Base-by-base conservation (phyloP, 129 eudicot species). In the Tagetes patula region DNA sequence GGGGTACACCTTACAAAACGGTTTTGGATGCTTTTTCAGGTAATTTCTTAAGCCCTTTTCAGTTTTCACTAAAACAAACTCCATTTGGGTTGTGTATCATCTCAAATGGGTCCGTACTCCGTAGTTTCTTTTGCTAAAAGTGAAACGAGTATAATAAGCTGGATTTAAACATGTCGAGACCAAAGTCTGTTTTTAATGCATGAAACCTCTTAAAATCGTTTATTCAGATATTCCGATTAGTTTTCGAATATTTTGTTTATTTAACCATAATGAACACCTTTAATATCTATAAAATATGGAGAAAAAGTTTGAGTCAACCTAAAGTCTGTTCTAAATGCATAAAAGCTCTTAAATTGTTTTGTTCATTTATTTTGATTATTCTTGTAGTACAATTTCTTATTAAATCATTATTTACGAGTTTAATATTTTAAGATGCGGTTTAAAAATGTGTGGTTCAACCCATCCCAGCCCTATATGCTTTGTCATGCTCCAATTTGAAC, bases 1-100 rank as follows among this genome's bases (percentile, higher is more conserved):
- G 74, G 89, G 86, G 89, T 76, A 74, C 89, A 45, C 99, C 99
- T 65, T 94, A 94, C 69, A 82, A 68, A 53, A 77, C 99, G 14
- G 77, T 94, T 82, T 89, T 94, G 53, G 97, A 94, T 74, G 99
- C 96, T 46, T 69, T 94, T 74, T 86, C 91, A 81, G 99, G 99
- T 94, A 84, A 71, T 11, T 32, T 40, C 1, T 39, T 63, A 68
- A 20, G 27, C 27, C 27, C 27, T 10, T 43, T 10, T n/a, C 59
- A n/a, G 13, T 65, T 54, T 53, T 72, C n/a, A 34, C 67, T 36
- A 53, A 14, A 42, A 42, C 36, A 55, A 45, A 59, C 70, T 56
- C 39, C 70, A 55, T 64, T 40, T 5, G 33, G 31, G 68, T 13
- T 38, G 33, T 1, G 32, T 62, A 37, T 58, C 12, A 37, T 61